Evolutionary conservation across 768 basidiomycete species (phyloP), one percentile per base, ranked within the genome.

Genomic region (Suillus luteus): DNA sequence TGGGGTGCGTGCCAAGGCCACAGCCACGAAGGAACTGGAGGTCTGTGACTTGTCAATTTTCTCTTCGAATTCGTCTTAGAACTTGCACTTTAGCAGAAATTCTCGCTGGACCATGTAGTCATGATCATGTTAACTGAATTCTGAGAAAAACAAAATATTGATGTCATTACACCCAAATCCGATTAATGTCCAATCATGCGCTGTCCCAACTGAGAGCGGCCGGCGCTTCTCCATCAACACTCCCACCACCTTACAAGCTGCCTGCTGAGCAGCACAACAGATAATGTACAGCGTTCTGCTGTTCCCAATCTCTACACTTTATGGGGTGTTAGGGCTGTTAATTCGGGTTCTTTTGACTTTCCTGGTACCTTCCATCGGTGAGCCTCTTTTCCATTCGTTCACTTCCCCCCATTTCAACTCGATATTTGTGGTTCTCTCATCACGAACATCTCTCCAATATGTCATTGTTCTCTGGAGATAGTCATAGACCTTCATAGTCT

Each of bases 221-320:
- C n/a, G 33, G n/a, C 35, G 33, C 37, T n/a, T 22, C 54, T 55
- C 22, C 19, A 14, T 54, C 19, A 12, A 35, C 10, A n/a, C 33
- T 54, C 35, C n/a, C 54, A 22, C 54, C 54, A 55, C n/a, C 54
- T 33, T 35, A 35, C 52, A 2, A 55, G n/a, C 33, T 35, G 19
- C 19, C 17, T n/a, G 10, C 33, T 10, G 17, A 27, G 31, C 19
- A 33, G 52, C 19, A 54, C 17, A 54, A 54, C 19, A 55, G 35
- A 37, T 35, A 9, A 55, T 55, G 55, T 55, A 55, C 12, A 55
- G n/a, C 5, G 55, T 55, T 22, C 55, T 37, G 35, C 22, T 38
- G 12, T 55, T 37, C 35, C 35, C 55, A n/a, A n/a, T 55, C 1
- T 37, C 35, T 55, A 7, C 35, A 15, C 35, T 55, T 8, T 37